Base-by-base conservation (phyloP, 2,329 filamentous ascomycete species). In the Xylaria sp. region DNA sequence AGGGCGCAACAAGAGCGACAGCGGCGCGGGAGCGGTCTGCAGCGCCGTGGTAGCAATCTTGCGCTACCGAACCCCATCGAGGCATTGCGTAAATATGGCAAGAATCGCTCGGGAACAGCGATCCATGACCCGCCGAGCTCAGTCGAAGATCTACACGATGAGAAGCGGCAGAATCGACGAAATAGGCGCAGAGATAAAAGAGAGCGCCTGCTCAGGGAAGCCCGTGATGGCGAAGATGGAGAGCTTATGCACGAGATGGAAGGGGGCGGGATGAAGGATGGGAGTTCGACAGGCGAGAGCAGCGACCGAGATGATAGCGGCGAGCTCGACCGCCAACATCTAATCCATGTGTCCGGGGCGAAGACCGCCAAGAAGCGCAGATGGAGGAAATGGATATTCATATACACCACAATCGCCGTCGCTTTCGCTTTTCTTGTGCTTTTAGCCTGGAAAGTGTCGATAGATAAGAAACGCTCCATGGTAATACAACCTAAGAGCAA, bases 181-280 rank as follows among this genome's bases (percentile, higher is more conserved):
- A 79, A 82, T 50, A 82, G 87, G 76, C 82, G 87, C 63, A 81
- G 82, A 72, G 82, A 84, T 74, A 88, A 87, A 80, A 84, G 82
- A 81, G 84, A 85, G 70, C 83, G 81, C 71, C 78, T 87, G 76
- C 80, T 85, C 73, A 82, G 84, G 64, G 82, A 86, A 61, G 88
- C 88, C 3, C 83, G 83, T 29, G 79, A 89, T 69, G 90, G 90
- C 64, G 92, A 93, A 77, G 89, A 93, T 72, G 90, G 91, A 44
- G 88, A 90, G 79, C 83, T 97, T 75, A 93, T 97, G 90, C 94
- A 90, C 88, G 76, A 79, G 65, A 79, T 79, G 91, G 94, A 98
- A 80, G 91, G 94, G 77, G 93, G 93, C 1, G 87, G 85, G 2
- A 86, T 92, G 76, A 89, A 86, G 69, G 89, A 91, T 57, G 90